Base-by-base conservation (phyloP, 2,329 filamentous ascomycete species). In the Lecanicillium sp. region DNA sequence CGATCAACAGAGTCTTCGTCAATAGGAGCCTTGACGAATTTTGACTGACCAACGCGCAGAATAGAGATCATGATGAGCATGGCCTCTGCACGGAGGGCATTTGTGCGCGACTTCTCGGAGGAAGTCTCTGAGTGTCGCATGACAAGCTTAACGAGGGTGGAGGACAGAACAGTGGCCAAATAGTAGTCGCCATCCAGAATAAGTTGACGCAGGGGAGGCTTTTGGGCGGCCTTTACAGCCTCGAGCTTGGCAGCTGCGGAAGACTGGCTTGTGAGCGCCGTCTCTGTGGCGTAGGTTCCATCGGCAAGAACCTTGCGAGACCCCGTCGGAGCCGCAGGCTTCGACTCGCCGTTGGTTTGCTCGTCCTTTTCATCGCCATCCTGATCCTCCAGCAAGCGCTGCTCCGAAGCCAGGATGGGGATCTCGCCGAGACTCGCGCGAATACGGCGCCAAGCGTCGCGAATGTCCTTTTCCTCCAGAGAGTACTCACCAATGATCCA, bases 21-120 rank as follows among this genome's bases (percentile, higher is more conserved):
- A 55, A 98, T 97, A 2, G 90, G 87, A 1, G 89, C 86, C 73
- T 97, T 97, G 62, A 95, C 93, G 58, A 98, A 98, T 55, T 95
- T 89, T n/a, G 91, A 97, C 69, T 98, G 93, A 33, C 93, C 93
- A 52, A 96, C 93, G 42, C 93, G 90, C 56, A 98, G 89, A 57
- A 98, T 94, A 5, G 93, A 97, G 58, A 98, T 95, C 90, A 97
- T 95, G 64, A 98, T 97, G 45, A 98, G 78, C 93, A 98, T 98
- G 37, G 93, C 93, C 68, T 98, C 93, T 3, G 93, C 93, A 42
- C 89, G 86, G 21, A 98, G 78, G 24, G 91, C 90, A 59, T 98
- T 98, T 24, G 91, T 97, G 32, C 93, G 85, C 36, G 87, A 87
- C 36, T 77, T 69, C 59, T 96, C 91, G 20, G 85, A 74, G 1